phyloP scores from a whole-genome alignment of 768 basidiomycete genomes.

The Macrocybe gigantea region DNA sequence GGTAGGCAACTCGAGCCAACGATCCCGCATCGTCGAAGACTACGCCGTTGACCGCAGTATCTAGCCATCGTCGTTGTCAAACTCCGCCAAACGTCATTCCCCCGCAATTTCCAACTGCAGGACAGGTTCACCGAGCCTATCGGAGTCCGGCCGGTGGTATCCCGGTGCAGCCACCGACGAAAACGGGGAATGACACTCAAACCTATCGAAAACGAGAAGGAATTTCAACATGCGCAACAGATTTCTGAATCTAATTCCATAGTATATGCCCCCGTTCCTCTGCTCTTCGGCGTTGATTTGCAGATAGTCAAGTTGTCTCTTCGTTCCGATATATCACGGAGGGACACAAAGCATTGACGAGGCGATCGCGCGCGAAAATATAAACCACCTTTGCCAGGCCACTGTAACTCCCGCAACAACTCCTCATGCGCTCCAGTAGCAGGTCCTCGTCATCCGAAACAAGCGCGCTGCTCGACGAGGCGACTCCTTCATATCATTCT shows the following conservation, averaged over 20 bases:
- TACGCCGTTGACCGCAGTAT: too few species aligned
- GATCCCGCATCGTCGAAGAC: too few species aligned
- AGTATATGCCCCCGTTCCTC: slow-evolving; percentile 27
- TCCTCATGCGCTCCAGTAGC: slow-evolving; percentile 40
- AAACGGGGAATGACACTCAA: slow-evolving; percentile 37
- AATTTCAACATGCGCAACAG: slow-evolving; percentile 27
- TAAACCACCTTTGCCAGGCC: slow-evolving; percentile 17
- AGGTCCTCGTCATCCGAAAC: slow-evolving; percentile 46
- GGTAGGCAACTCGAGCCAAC: too few species aligned
- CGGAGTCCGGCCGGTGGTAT: slow-evolving; percentile 28
- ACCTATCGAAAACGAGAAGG: slow-evolving; percentile 1
- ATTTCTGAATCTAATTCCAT: slow-evolving; percentile 30
- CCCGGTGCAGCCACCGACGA: slow-evolving; percentile 31
- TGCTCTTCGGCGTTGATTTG: slow-evolving; percentile 14
- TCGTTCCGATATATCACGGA: slow-evolving; percentile 30
- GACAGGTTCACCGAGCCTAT: slow-evolving; percentile 19
- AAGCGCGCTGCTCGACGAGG: slow-evolving; percentile 49
- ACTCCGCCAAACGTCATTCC: not conserved
- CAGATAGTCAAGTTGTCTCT: slow-evolving; percentile 14
- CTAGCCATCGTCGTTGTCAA: not conserved
- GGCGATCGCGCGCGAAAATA: slow-evolving; percentile 17
- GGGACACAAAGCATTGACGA: slow-evolving; percentile 23
- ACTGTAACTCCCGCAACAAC: slow-evolving; percentile 17
- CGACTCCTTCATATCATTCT: slow-evolving; percentile 42
- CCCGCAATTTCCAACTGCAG: not conserved